A percentile compares a stretch with the other conserved stretches of the same genome.
Evolutionary conservation across 768 basidiomycete species (phyloP).

Genomic region (Agaricus sinodeliciosus): DNA sequence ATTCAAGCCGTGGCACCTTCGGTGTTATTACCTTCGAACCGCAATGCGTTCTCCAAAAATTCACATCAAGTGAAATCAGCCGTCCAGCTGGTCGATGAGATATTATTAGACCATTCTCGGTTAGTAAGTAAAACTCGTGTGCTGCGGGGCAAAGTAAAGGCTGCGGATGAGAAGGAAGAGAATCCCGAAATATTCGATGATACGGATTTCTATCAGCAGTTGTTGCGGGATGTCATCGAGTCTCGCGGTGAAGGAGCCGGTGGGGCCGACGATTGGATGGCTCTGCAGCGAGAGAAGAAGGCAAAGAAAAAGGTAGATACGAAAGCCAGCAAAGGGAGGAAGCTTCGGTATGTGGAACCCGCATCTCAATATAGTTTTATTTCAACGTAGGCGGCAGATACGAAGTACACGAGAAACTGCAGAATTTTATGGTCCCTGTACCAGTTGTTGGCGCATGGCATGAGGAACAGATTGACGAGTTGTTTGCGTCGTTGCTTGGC

Average conservation of each 20-base stretch:
- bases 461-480: slow-evolving; percentile 92
- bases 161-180: slow-evolving; percentile 24
- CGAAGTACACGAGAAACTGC: slow-evolving; percentile 91
- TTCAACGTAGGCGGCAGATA: slow-evolving; percentile 29
- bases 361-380: slow-evolving; percentile 26
- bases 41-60: slow-evolving; percentile 60
- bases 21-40: slow-evolving; percentile 60
- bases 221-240: slow-evolving; percentile 90
- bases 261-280: slow-evolving; percentile 55
- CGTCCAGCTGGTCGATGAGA: slow-evolving; percentile 73
- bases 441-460: slow-evolving; percentile 72
- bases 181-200: slow-evolving; percentile 71
- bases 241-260: slow-evolving; percentile 38
- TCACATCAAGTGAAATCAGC: slow-evolving; percentile 55
- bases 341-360: slow-evolving; percentile 57
- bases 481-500: slow-evolving; percentile 85
- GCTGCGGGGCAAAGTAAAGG: slow-evolving; percentile 29
- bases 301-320: slow-evolving; percentile 89
- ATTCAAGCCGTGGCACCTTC: slow-evolving; percentile 88
- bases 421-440: slow-evolving; percentile 95
- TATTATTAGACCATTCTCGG: slow-evolving; percentile 49
- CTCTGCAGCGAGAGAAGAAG: slow-evolving; percentile 60
- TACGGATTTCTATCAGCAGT: slow-evolving; percentile 88
- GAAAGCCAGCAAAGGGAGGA: slow-evolving; percentile 92
- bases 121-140: slow-evolving; percentile 56